Evolutionary conservation across 768 basidiomycete genomes (phyloP), one percentile per base, ranked within the genome.

Genomic region (Hericium alpestre): DNA sequence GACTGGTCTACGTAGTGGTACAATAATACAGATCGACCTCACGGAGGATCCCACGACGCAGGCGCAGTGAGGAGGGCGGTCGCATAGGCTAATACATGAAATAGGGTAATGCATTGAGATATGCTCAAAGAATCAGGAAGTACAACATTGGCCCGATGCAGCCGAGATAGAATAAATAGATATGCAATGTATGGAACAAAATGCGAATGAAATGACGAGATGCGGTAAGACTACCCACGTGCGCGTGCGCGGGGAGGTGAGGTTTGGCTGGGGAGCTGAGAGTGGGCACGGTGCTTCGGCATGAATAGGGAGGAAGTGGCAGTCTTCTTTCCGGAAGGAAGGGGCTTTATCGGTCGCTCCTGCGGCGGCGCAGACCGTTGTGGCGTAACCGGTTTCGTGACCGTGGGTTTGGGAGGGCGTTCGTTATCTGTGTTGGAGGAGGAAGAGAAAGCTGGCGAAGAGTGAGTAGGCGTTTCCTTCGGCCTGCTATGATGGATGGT

Each of bases 271-370:
- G 59, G 32, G 47, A 70, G 65, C 50, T 72, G 70, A 38, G 70
- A 71, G 58, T 81, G 71, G 22, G 81, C 75, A 58, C 84, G 83
- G 60, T 83, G 85, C 69, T 87, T 90, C 54, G 87, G 87, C 68
- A 90, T 83, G 69, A 90, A 90, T 10, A 79, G 63, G 2, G 73
- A 67, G 40, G 75, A 71, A 79, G 81, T 81, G 22, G 82, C 83
- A 66, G 87, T 80, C 69, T 76, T 87, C 74, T 81, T 86, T 58
- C 69, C 64, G 47, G 72, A 58, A 32, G 32, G 32, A 32, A 32
- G 32, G 32, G 32, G 32, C 32, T 32, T 16, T 46, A 46, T 16
- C 43, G 16, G 43, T 46, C 43, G n/a, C 13, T 15, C n/a, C 7
- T 46, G 43, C 16, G 43, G 13, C 22, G 43, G 43, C 25, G 22